These are phyloP conservation scores for Magnolia sinica DNA, from an alignment of 164 flowering plant species.

Conservation along the genomic window DNA sequence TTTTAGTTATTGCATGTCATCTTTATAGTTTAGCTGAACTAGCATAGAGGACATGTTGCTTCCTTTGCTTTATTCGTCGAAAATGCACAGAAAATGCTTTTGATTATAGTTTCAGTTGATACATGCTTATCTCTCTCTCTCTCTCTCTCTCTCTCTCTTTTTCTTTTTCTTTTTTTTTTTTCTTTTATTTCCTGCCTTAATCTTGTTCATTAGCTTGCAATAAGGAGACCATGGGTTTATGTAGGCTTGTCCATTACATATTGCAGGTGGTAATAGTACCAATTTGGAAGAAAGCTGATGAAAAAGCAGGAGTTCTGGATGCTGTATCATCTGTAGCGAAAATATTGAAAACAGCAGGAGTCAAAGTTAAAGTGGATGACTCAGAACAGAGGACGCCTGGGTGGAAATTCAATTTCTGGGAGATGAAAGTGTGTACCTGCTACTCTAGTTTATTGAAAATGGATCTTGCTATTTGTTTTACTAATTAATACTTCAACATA, in stretches of 20 bases:
- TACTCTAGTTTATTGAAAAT: neutral
- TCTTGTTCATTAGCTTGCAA: neutral
- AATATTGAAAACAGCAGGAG: conserved; percentile 53
- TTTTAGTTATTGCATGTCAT: too few relatives aligned
- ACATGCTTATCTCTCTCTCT: neutral
- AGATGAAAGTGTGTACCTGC: conserved; percentile 71
- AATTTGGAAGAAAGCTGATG: conserved; percentile 81
- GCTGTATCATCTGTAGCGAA: conserved; percentile 67
- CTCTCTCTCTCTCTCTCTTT: too few relatives aligned
- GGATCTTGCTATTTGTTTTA: neutral
- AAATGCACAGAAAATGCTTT: neutral
- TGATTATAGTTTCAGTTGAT: neutral
- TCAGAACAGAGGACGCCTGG: conserved; percentile 93
- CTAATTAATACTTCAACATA: neutral
- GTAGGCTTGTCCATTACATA: neutral
- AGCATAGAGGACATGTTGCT: neutral
- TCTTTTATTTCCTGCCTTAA: neutral
- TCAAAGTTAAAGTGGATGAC: conserved; percentile 79
- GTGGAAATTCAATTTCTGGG: conserved; percentile 99
- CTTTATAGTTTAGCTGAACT: neutral
- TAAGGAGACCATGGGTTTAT: too few relatives aligned
- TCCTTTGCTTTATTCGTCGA: neutral
- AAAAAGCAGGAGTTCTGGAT: conserved; percentile 57
- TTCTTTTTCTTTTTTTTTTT: too few relatives aligned
- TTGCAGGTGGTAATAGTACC: conserved; percentile 82